Percentiles rank a stretch among this genome's conserved stretches.
phyloP scores from a whole-genome alignment of 495 filamentous ascomycete genomes.

The Pyrenula aspistea region DNA sequence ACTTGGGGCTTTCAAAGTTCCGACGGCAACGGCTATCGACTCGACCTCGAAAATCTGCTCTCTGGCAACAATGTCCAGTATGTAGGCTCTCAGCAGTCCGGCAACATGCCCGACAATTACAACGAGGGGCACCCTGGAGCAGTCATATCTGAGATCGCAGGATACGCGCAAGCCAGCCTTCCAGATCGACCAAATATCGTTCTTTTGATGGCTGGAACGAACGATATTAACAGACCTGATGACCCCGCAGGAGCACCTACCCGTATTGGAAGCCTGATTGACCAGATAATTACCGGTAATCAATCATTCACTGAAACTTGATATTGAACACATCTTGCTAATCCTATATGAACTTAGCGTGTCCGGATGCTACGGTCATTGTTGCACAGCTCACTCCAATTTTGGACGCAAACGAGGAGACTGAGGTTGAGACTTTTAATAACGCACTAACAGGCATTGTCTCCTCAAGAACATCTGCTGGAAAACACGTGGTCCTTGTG shows the following conservation, averaged over 20 bases:
- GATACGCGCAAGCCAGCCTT: not conserved
- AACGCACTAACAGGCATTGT: conserved; percentile 14
- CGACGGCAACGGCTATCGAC: conserved; percentile 43
- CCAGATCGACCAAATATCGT: conserved; percentile 6
- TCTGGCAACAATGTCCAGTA: conserved; percentile 13
- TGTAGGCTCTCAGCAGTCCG: no score
- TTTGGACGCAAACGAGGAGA: conserved; percentile 13
- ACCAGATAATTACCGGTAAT: no score
- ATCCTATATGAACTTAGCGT: conserved; percentile 18
- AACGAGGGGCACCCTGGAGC: not conserved
- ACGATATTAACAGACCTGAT: no score
- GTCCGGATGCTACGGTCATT: conserved; percentile 21
- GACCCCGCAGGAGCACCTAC: no score
- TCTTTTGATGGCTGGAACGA: conserved; percentile 11
- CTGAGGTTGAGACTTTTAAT: conserved; percentile 14
- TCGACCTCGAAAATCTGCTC: conserved; percentile 23
- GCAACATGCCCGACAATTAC: not conserved
- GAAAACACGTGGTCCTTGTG: conserved; percentile 13
- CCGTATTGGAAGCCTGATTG: no score
- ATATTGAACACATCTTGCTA: conserved; percentile 4
- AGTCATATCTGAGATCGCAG: not conserved
- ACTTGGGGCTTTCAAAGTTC: conserved; percentile 38
- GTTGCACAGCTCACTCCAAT: conserved; percentile 22
- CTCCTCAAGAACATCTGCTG: conserved; percentile 9
- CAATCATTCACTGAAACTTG: conserved; percentile 1